Conservation (phyloP, 1,139 yeast species). For the Protomyces pachydermus region DNA sequence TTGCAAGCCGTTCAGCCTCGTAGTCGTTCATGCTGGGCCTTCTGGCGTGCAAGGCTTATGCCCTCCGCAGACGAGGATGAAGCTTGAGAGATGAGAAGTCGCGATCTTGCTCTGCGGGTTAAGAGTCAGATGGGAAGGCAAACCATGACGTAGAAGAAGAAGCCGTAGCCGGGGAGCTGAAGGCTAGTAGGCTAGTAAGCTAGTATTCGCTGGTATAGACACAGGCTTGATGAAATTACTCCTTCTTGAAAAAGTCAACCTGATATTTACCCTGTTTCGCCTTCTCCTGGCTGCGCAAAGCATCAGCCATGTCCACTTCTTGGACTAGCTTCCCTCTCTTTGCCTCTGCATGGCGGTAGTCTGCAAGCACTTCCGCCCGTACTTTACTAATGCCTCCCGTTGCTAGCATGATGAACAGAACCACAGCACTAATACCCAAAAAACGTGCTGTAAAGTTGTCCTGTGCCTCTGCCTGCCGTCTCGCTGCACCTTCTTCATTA, state of each 20-base stretch:
- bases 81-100: too few relatives aligned
- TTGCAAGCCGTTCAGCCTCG: constrained; percentile 63
- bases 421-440: constrained; percentile 13
- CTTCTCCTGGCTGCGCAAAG: background rate
- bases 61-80: too few relatives aligned
- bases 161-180: background rate
- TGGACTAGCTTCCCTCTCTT: background rate
- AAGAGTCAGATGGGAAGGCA: background rate
- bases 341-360: background rate
- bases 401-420: constrained; percentile 5
- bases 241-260: background rate
- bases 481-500: constrained; percentile 3
- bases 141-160: background rate
- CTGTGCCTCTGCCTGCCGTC: constrained; percentile 7
- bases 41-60: too few relatives aligned
- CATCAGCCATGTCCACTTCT: background rate
- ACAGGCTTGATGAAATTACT: background rate
- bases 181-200: too few relatives aligned
- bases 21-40: constrained; percentile 41
- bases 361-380: constrained; percentile 13
- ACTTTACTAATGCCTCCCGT: constrained; percentile 19
- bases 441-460: constrained; percentile 20
- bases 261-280: background rate
- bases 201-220: too few relatives aligned
- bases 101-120: too few relatives aligned